These are phyloP conservation scores for Hordeum pubiflorum DNA, from an alignment of 202 grass and related monocot species.

Conservation along the genomic window DNA sequence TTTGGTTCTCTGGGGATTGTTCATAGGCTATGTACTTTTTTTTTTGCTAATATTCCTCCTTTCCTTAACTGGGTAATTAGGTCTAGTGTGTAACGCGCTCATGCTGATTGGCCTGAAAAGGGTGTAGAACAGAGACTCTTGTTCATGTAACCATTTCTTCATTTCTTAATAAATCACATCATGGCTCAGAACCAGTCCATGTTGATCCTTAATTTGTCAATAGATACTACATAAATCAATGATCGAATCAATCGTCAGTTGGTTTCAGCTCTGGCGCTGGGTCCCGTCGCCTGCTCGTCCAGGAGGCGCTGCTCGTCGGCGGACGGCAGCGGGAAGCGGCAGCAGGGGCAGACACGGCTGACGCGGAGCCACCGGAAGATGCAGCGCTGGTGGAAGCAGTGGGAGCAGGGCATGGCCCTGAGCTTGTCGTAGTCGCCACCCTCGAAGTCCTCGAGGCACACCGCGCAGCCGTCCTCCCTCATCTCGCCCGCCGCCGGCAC, in stretches of 20 bases:
- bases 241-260: not conserved
- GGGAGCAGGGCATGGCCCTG: not conserved
- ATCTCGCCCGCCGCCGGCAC: not conserved
- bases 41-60: not conserved
- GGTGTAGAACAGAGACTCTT: not conserved
- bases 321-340: not conserved
- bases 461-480: not conserved
- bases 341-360: not conserved
- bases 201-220: not conserved
- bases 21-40: conserved; percentile 16
- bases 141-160: conserved; percentile 1
- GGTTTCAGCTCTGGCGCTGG: not conserved
- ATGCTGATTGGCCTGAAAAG: conserved; percentile 4
- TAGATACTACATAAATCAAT: not conserved
- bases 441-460: not conserved
- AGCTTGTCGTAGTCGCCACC: not conserved
- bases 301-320: not conserved
- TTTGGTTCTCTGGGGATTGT: conserved; percentile 3
- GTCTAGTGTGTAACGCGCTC: not conserved
- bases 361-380: not conserved
- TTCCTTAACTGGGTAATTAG: not conserved
- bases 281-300: not conserved
- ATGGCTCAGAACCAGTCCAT: not conserved
- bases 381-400: not conserved
- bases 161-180: not conserved